phyloP scores from a whole-genome alignment of 2,329 filamentous ascomycete genomes.

The Penicillium concentricum region DNA sequence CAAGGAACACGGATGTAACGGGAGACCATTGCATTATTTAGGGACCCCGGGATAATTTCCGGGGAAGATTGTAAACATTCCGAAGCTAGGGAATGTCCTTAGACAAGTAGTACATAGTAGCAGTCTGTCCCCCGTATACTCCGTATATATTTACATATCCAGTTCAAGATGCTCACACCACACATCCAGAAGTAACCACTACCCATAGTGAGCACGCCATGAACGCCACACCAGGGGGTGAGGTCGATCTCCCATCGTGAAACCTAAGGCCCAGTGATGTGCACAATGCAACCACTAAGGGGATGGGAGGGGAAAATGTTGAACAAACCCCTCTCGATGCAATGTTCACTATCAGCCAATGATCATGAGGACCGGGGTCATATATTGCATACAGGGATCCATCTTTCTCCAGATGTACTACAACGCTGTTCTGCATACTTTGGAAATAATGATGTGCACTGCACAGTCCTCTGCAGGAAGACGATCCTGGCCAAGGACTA shows the following conservation, averaged over 20 bases:
- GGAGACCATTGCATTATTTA: neutral
- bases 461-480: slow-evolving; percentile 12
- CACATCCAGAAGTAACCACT: neutral
- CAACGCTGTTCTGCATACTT: slow-evolving; percentile 6
- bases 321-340: slow-evolving; percentile 1
- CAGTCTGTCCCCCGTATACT: neutral
- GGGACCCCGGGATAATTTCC: neutral
- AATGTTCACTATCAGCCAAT: neutral
- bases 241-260: slow-evolving; percentile 19
- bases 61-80: neutral
- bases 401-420: slow-evolving; percentile 5
- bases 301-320: slow-evolving; percentile 1
- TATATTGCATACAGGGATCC: slow-evolving; percentile 5
- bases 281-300: slow-evolving; percentile 14
- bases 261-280: slow-evolving; percentile 21
- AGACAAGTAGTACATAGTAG: neutral
- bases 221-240: slow-evolving; percentile 11
- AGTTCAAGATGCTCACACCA: neutral
- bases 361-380: neutral
- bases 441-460: slow-evolving; percentile 19
- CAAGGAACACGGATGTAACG: neutral
- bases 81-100: neutral
- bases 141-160: neutral
- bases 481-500: slow-evolving; percentile 1
- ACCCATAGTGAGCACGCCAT: slow-evolving; percentile 19